Evolutionary conservation across 169 alveolate genomes (phyloP).

Genomic region (Cytauxzoon felis): DNA sequence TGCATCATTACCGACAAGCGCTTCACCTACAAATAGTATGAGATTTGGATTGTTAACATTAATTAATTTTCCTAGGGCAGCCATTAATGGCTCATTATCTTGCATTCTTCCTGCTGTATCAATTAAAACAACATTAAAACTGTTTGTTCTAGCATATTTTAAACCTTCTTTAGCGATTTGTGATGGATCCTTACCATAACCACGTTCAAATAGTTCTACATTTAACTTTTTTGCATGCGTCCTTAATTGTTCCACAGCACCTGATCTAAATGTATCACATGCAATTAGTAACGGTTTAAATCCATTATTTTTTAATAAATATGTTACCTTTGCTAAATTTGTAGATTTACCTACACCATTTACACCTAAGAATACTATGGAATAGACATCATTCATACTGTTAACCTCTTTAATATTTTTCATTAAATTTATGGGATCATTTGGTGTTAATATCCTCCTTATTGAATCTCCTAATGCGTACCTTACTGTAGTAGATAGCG

Average conservation of each 20-base stretch:
- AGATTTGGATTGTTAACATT: constrained; percentile 95
- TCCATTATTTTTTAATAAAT: constrained; percentile 91
- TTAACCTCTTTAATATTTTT: constrained; percentile 77
- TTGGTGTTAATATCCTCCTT: constrained; percentile 47
- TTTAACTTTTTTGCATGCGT: constrained; percentile 93
- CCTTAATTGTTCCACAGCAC: constrained; percentile 98
- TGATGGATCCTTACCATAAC: constrained; percentile 99
- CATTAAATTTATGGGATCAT: constrained; percentile 54
- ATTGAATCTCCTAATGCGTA: constrained; percentile 50
- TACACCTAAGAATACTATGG: constrained; percentile 93
- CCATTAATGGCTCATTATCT: constrained; percentile 98
- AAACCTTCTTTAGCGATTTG: constrained; percentile 93
- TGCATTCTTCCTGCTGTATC: constrained; percentile 99
- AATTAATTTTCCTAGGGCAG: constrained; percentile 93
- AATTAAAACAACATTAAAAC: constrained; percentile 94
- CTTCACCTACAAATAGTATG: constrained; percentile 99
- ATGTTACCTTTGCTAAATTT: constrained; percentile 96
- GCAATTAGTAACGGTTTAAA: constrained; percentile 95
- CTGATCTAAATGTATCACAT: constrained; percentile 99
- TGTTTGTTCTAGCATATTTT: constrained; percentile 85
- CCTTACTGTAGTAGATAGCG: constrained; percentile 50
- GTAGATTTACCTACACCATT: constrained; percentile 99
- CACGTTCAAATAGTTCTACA: constrained; percentile 94
- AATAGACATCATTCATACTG: constrained; percentile 86
- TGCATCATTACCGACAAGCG: constrained; percentile 99